phyloP scores from a whole-genome alignment of 2,329 filamentous ascomycete species.

The Fusarium sp. region DNA sequence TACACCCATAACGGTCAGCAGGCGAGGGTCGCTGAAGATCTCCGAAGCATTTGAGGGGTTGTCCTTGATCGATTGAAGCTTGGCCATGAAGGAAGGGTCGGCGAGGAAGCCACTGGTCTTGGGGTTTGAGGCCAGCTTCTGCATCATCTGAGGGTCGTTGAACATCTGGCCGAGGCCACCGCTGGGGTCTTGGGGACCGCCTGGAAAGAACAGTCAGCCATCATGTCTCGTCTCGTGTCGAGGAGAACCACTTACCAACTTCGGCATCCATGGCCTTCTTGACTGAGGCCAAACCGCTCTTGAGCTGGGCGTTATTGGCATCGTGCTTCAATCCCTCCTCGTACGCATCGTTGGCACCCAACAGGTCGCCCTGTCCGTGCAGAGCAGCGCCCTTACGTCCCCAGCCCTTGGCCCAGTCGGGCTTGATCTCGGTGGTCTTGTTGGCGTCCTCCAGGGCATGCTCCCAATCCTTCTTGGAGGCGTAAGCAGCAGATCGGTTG shows the following conservation, averaged over 20 bases:
- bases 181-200: constrained; percentile 69
- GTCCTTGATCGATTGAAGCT: constrained; percentile 84
- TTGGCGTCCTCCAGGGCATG: constrained; percentile 89
- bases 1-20: constrained; percentile 95
- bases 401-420: constrained; percentile 98
- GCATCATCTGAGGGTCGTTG: constrained; percentile 89
- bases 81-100: constrained; percentile 90
- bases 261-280: constrained; percentile 85
- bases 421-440: constrained; percentile 95
- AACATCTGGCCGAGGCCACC: constrained; percentile 93
- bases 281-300: constrained; percentile 87
- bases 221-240: background rate
- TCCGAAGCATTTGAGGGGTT: constrained; percentile 86
- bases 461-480: constrained; percentile 90
- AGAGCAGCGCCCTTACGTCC: constrained; percentile 92
- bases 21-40: constrained; percentile 89
- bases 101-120: constrained; percentile 88
- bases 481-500: constrained; percentile 90
- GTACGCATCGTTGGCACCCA: constrained; percentile 90
- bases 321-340: constrained; percentile 96
- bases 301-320: constrained; percentile 91
- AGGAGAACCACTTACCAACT: constrained; percentile 51
- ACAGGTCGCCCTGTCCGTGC: constrained; percentile 88
- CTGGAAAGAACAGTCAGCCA: constrained; percentile 38
- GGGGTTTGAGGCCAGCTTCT: constrained; percentile 93